Base-by-base conservation (phyloP, 139 green algal species). In the Chlamydomonas sphaeroides region DNA sequence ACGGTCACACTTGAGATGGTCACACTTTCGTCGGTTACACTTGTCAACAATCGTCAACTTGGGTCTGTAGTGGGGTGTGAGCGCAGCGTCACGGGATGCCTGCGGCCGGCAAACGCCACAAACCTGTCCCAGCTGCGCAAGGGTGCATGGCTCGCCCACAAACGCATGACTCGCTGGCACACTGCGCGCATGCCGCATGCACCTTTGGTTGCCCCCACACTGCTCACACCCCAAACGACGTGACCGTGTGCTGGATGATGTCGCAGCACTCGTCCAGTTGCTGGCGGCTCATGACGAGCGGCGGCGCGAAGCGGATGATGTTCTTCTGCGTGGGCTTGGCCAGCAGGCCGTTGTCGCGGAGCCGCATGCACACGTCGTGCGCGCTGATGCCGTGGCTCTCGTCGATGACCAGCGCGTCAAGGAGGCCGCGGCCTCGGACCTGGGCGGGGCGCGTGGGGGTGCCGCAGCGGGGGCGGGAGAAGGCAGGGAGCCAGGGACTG, bases 291-390 rank as follows among this genome's bases (percentile, higher is more conserved):
- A 98, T 95, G 36, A 93, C 79, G 49, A 98, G 90, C 20, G 95
- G 95, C 18, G 95, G 95, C 30, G 95, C 94, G 61, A 98, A 89
- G 63, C 96, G 94, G 83, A 98, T 98, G 89, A 98, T 96, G 86
- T 98, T 90, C 61, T 79, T 92, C 68, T 95, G 96, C 0, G 97
- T 99, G n/a, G 96, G 97, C 92, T 99, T 99, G 63, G 95, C 93
- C 75, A 98, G 91, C 71, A 98, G 82, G 5, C 96, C 96, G 59
- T 86, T 85, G 81, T 98, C 91, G 59, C 93, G 92, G 57, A 99
- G 90, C 56, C 77, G 70, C 61, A 98, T 56, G 92, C 97, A 99
- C 26, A 99, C 83, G 49, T 99, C 95, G 80, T 88, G 96, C 7
- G 97, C 97, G 30, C 70, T 87, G 14, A 94, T 81, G 33, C 91